Conservation (phyloP, 2,329 filamentous ascomycete species). For the Beauveria medogensis region DNA sequence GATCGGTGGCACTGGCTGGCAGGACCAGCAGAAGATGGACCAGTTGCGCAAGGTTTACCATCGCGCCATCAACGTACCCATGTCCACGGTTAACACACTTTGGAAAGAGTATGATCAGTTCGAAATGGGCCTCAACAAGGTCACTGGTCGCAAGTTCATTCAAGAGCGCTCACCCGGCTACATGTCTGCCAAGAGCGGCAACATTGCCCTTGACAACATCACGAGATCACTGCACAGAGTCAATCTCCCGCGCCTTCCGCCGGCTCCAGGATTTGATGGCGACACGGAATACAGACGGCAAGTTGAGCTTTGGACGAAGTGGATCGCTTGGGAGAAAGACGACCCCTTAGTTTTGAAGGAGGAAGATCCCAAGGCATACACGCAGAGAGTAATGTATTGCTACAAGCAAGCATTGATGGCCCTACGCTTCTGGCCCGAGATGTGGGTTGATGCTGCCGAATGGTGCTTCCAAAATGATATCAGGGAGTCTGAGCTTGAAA, state of each 20-base stretch:
- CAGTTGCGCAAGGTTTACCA: constrained; percentile 86
- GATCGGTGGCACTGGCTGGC: constrained; percentile 81
- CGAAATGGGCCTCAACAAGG: constrained; percentile 87
- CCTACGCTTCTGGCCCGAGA: constrained; percentile 86
- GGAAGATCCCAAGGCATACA: constrained; percentile 69
- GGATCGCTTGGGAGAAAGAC: constrained; percentile 92
- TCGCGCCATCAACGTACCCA: constrained; percentile 79
- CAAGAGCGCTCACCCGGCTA: constrained; percentile 89
- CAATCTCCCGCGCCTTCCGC: constrained; percentile 73
- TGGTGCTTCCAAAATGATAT: constrained; percentile 81
- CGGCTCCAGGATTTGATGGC: constrained; percentile 77
- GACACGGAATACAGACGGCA: constrained; percentile 78
- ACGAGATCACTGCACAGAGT: constrained; percentile 67
- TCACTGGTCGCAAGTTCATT: constrained; percentile 86
- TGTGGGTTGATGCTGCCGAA: constrained; percentile 91
- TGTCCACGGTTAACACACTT: constrained; percentile 68
- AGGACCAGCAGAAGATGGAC: constrained; percentile 98
- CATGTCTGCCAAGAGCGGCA: constrained; percentile 90
- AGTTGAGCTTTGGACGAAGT: constrained; percentile 82
- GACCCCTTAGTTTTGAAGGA: constrained; percentile 80
- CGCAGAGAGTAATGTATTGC: constrained; percentile 74
- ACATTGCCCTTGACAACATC: constrained; percentile 84
- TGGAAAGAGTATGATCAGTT: constrained; percentile 99
- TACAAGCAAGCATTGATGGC: constrained; percentile 94
- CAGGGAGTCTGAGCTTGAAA: constrained; percentile 47